Conservation (phyloP, 352 stramenopile genomes). For the Pythium pyrilobum region DNA sequence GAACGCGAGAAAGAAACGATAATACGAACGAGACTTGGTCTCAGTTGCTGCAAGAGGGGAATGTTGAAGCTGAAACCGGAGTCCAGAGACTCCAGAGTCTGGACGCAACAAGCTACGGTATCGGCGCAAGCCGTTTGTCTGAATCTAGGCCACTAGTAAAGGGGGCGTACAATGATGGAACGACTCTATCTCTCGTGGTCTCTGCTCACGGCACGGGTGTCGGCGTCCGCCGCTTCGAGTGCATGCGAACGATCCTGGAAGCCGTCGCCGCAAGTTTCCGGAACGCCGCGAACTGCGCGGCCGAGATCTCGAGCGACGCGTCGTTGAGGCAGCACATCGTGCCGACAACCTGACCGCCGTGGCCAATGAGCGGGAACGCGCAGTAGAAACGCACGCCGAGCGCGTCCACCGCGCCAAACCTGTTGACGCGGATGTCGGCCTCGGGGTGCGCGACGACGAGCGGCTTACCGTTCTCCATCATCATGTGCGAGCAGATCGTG, state of each 20-base stretch:
- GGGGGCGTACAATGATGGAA: too few species aligned
- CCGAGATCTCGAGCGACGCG: slow-evolving; percentile 31
- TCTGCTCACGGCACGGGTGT: neutral
- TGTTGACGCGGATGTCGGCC: slow-evolving; percentile 47
- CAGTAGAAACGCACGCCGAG: slow-evolving; percentile 60
- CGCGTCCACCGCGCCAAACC: slow-evolving; percentile 5
- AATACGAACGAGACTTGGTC: too few species aligned
- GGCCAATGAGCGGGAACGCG: slow-evolving; percentile 41
- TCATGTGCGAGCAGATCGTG: slow-evolving; percentile 48
- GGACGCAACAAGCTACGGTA: neutral
- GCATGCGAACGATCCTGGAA: neutral
- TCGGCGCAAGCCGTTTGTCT: neutral
- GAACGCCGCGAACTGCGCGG: slow-evolving; percentile 45
- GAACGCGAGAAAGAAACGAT: too few species aligned
- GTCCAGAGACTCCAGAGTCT: too few species aligned
- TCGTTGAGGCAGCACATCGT: slow-evolving; percentile 46
- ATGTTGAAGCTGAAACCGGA: too few species aligned
- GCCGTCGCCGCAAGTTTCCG: slow-evolving; percentile 30
- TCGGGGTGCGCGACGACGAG: slow-evolving; percentile 43
- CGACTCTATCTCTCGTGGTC: neutral
- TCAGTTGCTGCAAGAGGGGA: too few species aligned
- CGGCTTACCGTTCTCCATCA: slow-evolving; percentile 43
- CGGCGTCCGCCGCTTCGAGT: neutral
- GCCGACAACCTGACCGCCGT: slow-evolving; percentile 38
- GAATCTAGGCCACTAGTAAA: too few species aligned